These are phyloP conservation scores for Suillus occidentalis DNA, from an alignment of 768 basidiomycete species.

Conservation along the genomic window DNA sequence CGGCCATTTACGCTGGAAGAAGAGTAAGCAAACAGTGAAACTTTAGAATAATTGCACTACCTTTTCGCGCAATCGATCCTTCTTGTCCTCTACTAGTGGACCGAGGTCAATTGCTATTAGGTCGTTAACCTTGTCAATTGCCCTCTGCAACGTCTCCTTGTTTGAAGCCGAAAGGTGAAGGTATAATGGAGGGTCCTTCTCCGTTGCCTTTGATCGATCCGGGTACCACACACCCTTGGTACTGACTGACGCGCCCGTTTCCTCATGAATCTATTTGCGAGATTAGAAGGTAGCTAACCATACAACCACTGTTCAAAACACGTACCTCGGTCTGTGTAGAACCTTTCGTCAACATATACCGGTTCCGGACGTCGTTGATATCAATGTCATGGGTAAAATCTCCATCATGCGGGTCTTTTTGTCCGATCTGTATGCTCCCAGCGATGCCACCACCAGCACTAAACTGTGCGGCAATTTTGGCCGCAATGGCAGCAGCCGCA, in stretches of 20 bases:
- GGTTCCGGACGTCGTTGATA: constrained; percentile 94
- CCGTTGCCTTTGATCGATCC: constrained; percentile 85
- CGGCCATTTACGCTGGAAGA: constrained; percentile 87
- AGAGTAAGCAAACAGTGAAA: constrained; percentile 12
- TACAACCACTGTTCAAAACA: constrained; percentile 10
- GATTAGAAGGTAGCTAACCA: constrained; percentile 9
- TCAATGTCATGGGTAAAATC: constrained; percentile 91
- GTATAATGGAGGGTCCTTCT: constrained; percentile 91
- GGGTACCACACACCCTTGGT: constrained; percentile 98
- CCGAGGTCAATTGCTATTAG: constrained; percentile 74
- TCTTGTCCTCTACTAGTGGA: constrained; percentile 78
- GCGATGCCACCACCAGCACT: constrained; percentile 42
- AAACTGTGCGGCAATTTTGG: constrained; percentile 92
- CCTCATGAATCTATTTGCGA: constrained; percentile 71
- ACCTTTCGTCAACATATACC: constrained; percentile 92
- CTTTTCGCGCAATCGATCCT: constrained; percentile 64
- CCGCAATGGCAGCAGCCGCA: constrained; percentile 84
- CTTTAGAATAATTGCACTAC: constrained; percentile 33
- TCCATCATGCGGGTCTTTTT: constrained; percentile 69
- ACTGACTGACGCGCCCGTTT: constrained; percentile 89
- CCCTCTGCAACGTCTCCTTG: constrained; percentile 62
- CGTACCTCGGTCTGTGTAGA: constrained; percentile 88
- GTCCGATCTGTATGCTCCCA: constrained; percentile 42
- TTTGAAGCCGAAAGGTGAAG: constrained; percentile 85
- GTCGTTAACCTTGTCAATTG: constrained; percentile 72